Conservation (phyloP, 345 rosid species). For the Gossypium rotundifolium region DNA sequence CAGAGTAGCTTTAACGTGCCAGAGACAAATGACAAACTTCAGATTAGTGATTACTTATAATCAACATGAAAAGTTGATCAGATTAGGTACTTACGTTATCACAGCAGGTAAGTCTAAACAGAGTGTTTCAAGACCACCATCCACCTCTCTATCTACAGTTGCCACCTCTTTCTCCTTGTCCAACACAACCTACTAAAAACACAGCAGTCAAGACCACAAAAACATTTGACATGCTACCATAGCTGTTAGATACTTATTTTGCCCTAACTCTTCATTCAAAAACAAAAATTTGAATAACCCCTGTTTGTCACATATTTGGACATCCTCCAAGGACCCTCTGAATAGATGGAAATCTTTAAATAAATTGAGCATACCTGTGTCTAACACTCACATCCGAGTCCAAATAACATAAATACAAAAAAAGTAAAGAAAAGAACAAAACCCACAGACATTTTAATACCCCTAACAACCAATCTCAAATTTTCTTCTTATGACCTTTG, state of each 20-base stretch:
- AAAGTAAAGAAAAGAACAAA: background rate
- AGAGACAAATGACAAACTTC: background rate
- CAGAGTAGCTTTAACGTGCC: background rate
- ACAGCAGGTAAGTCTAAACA: constrained; percentile 78
- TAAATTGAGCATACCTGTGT: background rate
- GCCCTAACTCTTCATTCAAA: background rate
- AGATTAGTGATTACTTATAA: background rate
- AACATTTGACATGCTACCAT: background rate
- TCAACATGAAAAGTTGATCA: background rate
- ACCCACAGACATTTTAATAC: background rate
- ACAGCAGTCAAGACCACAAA: constrained; percentile 11
- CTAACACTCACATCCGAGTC: background rate
- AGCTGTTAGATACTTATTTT: background rate
- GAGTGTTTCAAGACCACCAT: constrained; percentile 86
- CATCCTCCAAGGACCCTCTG: background rate
- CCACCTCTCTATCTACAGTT: constrained; percentile 89
- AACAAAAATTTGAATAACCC: background rate
- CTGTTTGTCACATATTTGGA: background rate
- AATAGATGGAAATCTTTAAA: background rate
- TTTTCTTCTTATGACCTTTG: background rate
- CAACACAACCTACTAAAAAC: constrained; percentile 64
- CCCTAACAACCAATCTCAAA: background rate
- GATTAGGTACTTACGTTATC: constrained; percentile 49
- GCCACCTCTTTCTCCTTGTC: constrained; percentile 66
- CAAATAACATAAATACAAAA: background rate